Percentiles rank a stretch among this genome's conserved stretches.
phyloP scores from a whole-genome alignment of 352 stramenopile genomes.

The Phytopythium chamaehyphon region DNA sequence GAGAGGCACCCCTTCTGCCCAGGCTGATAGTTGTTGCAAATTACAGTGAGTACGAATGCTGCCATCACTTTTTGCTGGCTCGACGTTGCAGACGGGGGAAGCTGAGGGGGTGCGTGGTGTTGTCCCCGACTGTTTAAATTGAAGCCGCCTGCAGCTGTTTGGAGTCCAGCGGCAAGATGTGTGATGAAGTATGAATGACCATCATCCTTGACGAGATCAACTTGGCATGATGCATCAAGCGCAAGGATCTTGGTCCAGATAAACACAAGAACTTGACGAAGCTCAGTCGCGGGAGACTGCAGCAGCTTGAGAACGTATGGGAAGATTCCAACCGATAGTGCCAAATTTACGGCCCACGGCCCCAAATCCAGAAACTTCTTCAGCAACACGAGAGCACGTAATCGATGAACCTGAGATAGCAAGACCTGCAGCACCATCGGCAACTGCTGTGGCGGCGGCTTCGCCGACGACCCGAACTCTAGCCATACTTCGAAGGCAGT shows the following conservation, averaged over 20 bases:
- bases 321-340: constrained; percentile 97
- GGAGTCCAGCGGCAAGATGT: constrained; percentile 79
- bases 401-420: constrained; percentile 95
- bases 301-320: constrained; percentile 99
- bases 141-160: constrained; percentile 24
- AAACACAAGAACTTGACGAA: constrained; percentile 94
- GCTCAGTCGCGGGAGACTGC: constrained; percentile 92
- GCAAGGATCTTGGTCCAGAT: constrained; percentile 94
- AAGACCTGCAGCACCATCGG: constrained; percentile 98
- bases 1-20: constrained; percentile 93
- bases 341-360: constrained; percentile 86
- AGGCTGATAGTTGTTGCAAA: constrained; percentile 90
- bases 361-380: constrained; percentile 96
- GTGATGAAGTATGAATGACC: constrained; percentile 95
- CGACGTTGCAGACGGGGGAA: not conserved
- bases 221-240: constrained; percentile 94
- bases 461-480: constrained; percentile 90
- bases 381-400: constrained; percentile 94
- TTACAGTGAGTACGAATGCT: constrained; percentile 94
- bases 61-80: constrained; percentile 93
- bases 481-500: constrained; percentile 99
- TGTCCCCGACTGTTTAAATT: constrained; percentile 5
- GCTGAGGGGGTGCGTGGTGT: constrained; percentile 5
- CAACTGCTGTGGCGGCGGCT: constrained; percentile 94
- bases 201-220: constrained; percentile 96